These are phyloP conservation scores for Rhizopogon sp. DNA, from an alignment of 768 basidiomycete species.

Conservation along the genomic window DNA sequence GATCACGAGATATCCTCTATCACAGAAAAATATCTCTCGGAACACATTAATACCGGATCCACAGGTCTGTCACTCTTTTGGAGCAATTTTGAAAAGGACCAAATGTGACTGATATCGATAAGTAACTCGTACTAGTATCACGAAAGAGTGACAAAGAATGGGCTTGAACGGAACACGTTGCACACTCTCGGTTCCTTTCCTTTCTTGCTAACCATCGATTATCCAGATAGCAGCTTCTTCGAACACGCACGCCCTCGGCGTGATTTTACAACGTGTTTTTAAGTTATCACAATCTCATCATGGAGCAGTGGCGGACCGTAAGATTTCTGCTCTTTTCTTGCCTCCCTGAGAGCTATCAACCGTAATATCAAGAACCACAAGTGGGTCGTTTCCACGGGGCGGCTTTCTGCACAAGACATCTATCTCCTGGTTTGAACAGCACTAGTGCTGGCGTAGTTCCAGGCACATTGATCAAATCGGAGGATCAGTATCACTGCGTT, in stretches of 20 bases:
- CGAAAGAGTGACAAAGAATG: neutral
- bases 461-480: neutral
- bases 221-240: neutral
- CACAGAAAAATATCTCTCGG: neutral
- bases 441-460: neutral
- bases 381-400: neutral
- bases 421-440: neutral
- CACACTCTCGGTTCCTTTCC: neutral
- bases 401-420: neutral
- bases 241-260: neutral
- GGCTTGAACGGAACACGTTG: neutral
- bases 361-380: neutral
- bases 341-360: no score
- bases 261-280: neutral
- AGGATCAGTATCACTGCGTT: neutral
- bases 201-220: neutral
- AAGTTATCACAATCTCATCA: slow-evolving; percentile 2
- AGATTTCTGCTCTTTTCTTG: no score
- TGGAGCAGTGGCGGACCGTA: neutral
- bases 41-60: neutral
- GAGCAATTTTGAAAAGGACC: neutral
- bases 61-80: neutral
- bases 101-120: neutral
- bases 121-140: neutral
- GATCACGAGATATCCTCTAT: neutral